A percentile compares a stretch with the other conserved stretches of the same genome.
Evolutionary conservation across 805 yeast genomes (phyloP).

Genomic region (Aciculoconidium aculeatum): DNA sequence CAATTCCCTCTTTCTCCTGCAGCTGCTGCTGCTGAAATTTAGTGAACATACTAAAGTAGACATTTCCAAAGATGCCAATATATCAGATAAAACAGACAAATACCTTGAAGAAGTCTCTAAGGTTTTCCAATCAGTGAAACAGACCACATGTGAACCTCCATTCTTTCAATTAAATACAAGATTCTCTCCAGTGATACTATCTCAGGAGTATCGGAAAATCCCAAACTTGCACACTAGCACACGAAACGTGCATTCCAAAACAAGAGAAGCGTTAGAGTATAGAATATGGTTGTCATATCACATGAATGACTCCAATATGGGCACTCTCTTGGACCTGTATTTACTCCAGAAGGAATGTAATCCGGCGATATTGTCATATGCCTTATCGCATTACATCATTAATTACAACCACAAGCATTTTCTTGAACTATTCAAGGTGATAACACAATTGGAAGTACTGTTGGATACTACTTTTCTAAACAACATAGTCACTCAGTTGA

Average conservation of each 20-base stretch:
- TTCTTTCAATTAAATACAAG: too few species aligned
- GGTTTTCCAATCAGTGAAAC: too few species aligned
- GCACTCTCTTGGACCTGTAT: slow-evolving; percentile 16
- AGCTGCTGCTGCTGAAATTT: slow-evolving; percentile 3
- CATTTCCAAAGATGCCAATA: too few species aligned
- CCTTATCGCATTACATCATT: slow-evolving; percentile 23
- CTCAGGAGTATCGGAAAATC: too few species aligned
- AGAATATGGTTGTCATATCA: slow-evolving; percentile 34
- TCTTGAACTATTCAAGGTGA: slow-evolving; percentile 19
- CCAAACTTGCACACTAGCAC: too few species aligned
- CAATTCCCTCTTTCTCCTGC: slow-evolving; percentile 5
- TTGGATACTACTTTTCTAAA: slow-evolving; percentile 23
- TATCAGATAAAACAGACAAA: too few species aligned
- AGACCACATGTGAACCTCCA: too few species aligned
- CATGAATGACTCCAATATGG: slow-evolving; percentile 23
- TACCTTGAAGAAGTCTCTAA: too few species aligned
- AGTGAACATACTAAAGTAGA: too few species aligned
- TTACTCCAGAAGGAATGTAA: slow-evolving; percentile 15
- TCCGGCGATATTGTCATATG: slow-evolving; percentile 22
- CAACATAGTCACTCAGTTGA: slow-evolving; percentile 18
- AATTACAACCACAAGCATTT: slow-evolving; percentile 30
- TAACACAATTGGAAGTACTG: slow-evolving; percentile 16
- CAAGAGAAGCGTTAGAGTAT: slow-evolving; percentile 17
- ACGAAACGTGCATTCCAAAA: too few species aligned
- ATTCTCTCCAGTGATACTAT: too few species aligned